Evolutionary conservation across 495 filamentous ascomycete genomes (phyloP).

Genomic region (Hypoxylon subgilvum): DNA sequence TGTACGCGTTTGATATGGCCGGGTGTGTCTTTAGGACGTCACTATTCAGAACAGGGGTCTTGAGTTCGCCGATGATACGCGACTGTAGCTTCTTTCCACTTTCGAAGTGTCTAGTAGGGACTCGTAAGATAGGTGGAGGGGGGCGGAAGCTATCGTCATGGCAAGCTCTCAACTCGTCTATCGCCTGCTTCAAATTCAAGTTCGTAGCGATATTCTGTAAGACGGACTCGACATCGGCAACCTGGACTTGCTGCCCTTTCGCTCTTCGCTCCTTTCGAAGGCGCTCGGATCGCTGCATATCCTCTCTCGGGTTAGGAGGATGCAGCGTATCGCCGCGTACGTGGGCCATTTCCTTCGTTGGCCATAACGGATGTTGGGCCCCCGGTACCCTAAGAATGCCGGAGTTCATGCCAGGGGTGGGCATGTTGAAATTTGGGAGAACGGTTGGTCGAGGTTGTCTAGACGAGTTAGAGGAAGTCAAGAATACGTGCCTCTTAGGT

Average conservation of each 20-base stretch:
- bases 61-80: constrained; percentile 47
- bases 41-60: constrained; percentile 16
- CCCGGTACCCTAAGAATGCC: constrained; percentile 62
- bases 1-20: constrained; percentile 65
- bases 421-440: constrained; percentile 32
- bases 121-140: constrained; percentile 48
- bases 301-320: not conserved
- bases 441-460: constrained; percentile 30
- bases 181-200: constrained; percentile 32
- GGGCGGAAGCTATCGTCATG: constrained; percentile 49
- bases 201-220: constrained; percentile 27
- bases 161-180: constrained; percentile 42
- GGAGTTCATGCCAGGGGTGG: constrained; percentile 43
- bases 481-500: constrained; percentile 39
- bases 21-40: constrained; percentile 53
- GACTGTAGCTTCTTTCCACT: constrained; percentile 55
- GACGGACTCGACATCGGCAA: constrained; percentile 54
- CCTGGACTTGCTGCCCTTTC: constrained; percentile 54
- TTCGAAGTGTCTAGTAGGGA: constrained; percentile 57
- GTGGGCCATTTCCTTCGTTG: constrained; percentile 68
- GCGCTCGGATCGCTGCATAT: not conserved
- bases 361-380: constrained; percentile 70
- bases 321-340: constrained; percentile 49
- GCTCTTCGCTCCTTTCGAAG: constrained; percentile 49
- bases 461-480: constrained; percentile 44